phyloP scores from a whole-genome alignment of 257 asterid genomes.

The Scutellaria galericulata region DNA sequence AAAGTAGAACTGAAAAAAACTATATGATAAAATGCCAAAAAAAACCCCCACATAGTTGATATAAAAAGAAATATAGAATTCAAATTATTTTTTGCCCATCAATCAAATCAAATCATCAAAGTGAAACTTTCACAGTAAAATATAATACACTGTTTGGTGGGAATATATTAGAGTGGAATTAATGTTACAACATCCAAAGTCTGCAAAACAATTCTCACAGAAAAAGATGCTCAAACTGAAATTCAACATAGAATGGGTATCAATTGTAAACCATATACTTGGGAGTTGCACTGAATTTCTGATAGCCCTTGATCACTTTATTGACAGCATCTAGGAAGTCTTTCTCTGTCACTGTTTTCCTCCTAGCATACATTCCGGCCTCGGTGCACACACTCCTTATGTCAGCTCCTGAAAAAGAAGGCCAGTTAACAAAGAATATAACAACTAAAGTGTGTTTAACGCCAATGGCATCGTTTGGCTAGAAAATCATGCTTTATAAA shows the following conservation, averaged over 20 bases:
- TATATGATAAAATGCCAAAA: too few relatives aligned
- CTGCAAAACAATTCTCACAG: neutral
- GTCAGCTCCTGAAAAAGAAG: slow-evolving; percentile 70
- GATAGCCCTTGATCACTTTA: slow-evolving; percentile 94
- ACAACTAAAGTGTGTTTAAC: too few relatives aligned
- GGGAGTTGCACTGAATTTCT: slow-evolving; percentile 95
- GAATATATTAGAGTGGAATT: neutral
- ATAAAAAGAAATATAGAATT: too few relatives aligned
- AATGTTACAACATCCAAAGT: slow-evolving; percentile 7
- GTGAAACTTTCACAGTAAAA: neutral
- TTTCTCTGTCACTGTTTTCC: slow-evolving; percentile 94
- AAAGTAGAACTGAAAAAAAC: too few relatives aligned
- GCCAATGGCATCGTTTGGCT: too few relatives aligned
- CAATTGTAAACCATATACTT: slow-evolving; percentile 94
- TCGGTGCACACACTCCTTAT: slow-evolving; percentile 95
- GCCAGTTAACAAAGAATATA: neutral
- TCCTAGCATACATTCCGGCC: slow-evolving; percentile 96
- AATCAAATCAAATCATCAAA: slow-evolving; percentile 11
- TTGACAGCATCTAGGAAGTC: slow-evolving; percentile 95
- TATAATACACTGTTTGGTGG: neutral
- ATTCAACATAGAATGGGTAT: neutral
- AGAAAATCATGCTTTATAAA: too few relatives aligned
- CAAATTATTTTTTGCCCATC: neutral
- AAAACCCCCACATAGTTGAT: too few relatives aligned
- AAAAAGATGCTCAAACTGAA: too few relatives aligned